Evolutionary conservation across 2,329 filamentous ascomycete species (phyloP), one percentile per base, ranked within the genome.

Genomic region (Beauveria brongniartii): DNA sequence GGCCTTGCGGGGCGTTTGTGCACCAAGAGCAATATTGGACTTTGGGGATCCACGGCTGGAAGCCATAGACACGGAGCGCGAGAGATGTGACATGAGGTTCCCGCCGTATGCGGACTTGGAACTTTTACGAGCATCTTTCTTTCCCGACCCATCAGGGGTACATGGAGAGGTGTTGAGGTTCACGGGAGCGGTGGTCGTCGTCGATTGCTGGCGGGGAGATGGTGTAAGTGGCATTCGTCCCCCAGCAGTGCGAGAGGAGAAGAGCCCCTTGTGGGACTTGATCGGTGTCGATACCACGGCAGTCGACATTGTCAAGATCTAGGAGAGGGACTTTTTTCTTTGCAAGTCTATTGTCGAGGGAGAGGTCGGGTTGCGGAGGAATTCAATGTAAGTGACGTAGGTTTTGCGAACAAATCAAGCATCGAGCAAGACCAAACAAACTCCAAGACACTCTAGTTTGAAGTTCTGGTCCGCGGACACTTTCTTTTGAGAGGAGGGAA

Each of bases 201-300:
- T 76, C 40, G 80, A 79, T 65, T 86, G 84, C 67, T 88, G 85
- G 67, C 87, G 85, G 62, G 94, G 94, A 62, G 93, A 97, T 37
- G 94, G 93, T 4, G 93, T 97, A 72, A 99, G 80, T 68, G 94
- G 92, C 82, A 96, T 92, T 64, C 94, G 91, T 73, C 92, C 92
- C 78, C 93, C 92, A 75, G 92, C 94, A 73, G 92, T 94, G 74
- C 92, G 92, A 68, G 90, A 86, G 67, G 89, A 92, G 80, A 97
- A 97, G 70, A 97, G 84, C 63, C 92, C 91, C 77, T 89, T 87
- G 76, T 96, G 93, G 82, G 90, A 94, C 83, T 97, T 97, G 73
- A 94, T 82, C 63, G 94, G 94, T 64, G 94, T 97, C 70, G 91
- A 90, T 76, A 97, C 86, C 72, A 84, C 78, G 75, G 88, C 75